A percentile compares a stretch with the other conserved stretches of the same genome.
phyloP scores from a whole-genome alignment of 2,329 filamentous ascomycete species.

The Lithohypha guttulata region DNA sequence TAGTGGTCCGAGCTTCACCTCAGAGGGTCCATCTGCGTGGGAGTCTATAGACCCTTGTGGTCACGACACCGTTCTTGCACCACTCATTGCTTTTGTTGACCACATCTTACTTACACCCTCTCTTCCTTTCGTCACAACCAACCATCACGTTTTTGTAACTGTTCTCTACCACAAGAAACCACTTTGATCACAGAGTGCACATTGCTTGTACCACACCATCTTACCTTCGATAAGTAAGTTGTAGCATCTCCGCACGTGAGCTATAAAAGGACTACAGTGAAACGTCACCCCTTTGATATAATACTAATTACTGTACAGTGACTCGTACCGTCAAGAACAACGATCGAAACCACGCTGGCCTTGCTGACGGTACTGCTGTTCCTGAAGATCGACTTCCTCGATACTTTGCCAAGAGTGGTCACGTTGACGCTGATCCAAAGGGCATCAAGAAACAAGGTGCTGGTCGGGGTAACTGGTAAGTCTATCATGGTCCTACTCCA shows the following conservation, averaged over 20 bases:
- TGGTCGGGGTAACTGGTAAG: conserved; percentile 90
- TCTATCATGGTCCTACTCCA: conserved; percentile 10
- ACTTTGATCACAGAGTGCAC: too few species aligned
- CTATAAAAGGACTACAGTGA: background rate
- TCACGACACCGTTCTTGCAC: conserved; percentile 14
- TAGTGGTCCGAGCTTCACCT: conserved; percentile 19
- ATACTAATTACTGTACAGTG: too few species aligned
- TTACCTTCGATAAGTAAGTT: conserved; percentile 16
- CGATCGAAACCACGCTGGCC: conserved; percentile 76
- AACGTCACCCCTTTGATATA: too few species aligned
- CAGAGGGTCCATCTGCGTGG: too few species aligned
- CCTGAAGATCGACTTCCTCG: conserved; percentile 69
- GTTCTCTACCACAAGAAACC: too few species aligned
- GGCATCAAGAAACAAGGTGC: conserved; percentile 95
- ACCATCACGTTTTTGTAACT: too few species aligned
- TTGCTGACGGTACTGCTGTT: conserved; percentile 61
- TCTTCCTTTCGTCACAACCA: conserved; percentile 12
- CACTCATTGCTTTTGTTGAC: conserved; percentile 12
- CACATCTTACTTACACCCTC: too few species aligned
- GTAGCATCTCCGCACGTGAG: conserved; percentile 6
- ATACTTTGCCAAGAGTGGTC: conserved; percentile 84
- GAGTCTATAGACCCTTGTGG: too few species aligned
- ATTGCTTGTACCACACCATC: too few species aligned
- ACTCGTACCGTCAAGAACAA: conserved; percentile 95
- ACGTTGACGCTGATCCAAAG: conserved; percentile 70